Conservation (phyloP, 345 rosid species). For the Aquilaria malaccensis region DNA sequence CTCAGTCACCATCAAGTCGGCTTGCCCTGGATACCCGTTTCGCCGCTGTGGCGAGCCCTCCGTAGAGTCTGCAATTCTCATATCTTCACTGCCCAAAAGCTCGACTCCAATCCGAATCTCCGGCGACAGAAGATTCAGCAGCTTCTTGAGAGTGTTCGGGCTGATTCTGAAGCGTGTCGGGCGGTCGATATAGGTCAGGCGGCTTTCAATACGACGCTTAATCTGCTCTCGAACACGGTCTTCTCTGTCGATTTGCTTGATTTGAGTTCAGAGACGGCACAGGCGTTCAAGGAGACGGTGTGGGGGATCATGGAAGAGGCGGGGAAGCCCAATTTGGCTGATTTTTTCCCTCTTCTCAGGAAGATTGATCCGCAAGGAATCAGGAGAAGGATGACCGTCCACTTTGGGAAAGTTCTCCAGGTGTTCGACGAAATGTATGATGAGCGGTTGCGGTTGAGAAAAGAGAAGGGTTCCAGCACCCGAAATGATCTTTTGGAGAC, state of each 20-base stretch:
- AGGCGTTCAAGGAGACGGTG: conserved; percentile 26
- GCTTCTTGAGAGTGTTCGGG: conserved; percentile 18
- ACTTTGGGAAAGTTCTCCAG: conserved; percentile 12
- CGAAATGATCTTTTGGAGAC: conserved; percentile 26
- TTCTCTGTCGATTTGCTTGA: conserved; percentile 36
- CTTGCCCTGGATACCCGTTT: conserved; percentile 31
- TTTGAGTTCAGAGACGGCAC: conserved; percentile 8
- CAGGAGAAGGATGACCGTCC: conserved; percentile 5
- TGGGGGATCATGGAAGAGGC: conserved; percentile 24
- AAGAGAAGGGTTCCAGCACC: not conserved
- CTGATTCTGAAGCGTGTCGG: conserved; percentile 15
- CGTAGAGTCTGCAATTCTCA: conserved; percentile 27
- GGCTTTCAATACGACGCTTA: conserved; percentile 29
- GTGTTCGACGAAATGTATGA: conserved; percentile 23
- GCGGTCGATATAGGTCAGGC: conserved; percentile 35
- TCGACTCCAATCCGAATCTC: conserved; percentile 24
- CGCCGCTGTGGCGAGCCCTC: conserved; percentile 35
- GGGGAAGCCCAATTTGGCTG: conserved; percentile 36
- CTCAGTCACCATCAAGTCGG: conserved; percentile 21
- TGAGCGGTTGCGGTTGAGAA: conserved; percentile 18
- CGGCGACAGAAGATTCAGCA: conserved; percentile 23
- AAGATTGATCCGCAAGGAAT: conserved; percentile 28
- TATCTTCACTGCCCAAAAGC: conserved; percentile 27
- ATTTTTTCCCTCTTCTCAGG: conserved; percentile 36
- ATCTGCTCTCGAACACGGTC: conserved; percentile 33